phyloP scores from a whole-genome alignment of 441 rosid species.

The Omphalea diandra region DNA sequence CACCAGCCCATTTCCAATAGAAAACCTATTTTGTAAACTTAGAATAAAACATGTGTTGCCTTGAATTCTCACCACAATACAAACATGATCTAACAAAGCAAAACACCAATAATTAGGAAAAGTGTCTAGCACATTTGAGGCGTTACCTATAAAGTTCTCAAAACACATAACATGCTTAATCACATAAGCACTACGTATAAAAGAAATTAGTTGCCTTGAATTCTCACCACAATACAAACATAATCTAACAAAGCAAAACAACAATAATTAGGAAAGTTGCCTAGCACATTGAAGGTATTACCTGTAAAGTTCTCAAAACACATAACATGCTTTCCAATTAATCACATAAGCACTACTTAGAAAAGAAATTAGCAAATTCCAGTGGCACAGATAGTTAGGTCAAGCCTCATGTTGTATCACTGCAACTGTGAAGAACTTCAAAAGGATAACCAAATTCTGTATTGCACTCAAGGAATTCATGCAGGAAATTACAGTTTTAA shows the following conservation, averaged over 20 bases:
- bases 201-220: not conserved
- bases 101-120: not conserved
- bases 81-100: not conserved
- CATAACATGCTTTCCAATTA: too few species aligned
- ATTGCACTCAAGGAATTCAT: not conserved
- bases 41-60: not conserved
- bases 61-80: not conserved
- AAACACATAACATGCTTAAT: too few species aligned
- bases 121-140: too few species aligned
- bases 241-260: not conserved
- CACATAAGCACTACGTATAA: too few species aligned
- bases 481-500: conserved; percentile 14
- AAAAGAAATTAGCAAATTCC: too few species aligned
- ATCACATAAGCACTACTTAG: too few species aligned
- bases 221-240: not conserved
- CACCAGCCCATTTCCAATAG: not conserved
- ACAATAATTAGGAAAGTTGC: not conserved
- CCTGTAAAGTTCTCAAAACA: too few species aligned
- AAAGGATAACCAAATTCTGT: not conserved
- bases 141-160: too few species aligned
- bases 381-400: too few species aligned
- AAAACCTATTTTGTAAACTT: not conserved
- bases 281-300: too few species aligned
- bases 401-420: too few species aligned
- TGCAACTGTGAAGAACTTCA: not conserved